These are phyloP conservation scores for Didymella glomerata DNA, from an alignment of 2,329 filamentous ascomycete species.

Conservation along the genomic window DNA sequence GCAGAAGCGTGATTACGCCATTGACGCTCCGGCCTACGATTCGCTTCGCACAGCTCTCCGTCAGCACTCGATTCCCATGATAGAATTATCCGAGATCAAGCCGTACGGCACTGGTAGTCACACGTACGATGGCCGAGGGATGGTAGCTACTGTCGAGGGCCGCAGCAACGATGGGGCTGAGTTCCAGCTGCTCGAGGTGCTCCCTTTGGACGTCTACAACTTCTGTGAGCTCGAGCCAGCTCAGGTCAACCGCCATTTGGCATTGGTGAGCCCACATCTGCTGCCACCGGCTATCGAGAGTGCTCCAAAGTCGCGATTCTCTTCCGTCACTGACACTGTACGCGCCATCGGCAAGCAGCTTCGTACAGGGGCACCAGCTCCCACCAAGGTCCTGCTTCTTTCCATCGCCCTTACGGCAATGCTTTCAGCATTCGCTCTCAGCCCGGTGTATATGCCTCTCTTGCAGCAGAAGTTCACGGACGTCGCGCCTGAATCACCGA, in stretches of 20 bases:
- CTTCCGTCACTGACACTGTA: constrained; percentile 14
- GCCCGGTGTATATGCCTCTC: constrained; percentile 23
- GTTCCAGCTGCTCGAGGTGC: constrained; percentile 41
- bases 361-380: constrained; percentile 13
- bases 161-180: constrained; percentile 29
- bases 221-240: constrained; percentile 46
- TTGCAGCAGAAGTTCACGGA: constrained; percentile 21
- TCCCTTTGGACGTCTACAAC: constrained; percentile 46
- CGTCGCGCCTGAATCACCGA: constrained; percentile 9
- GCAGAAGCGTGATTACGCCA: constrained; percentile 18
- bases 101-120: constrained; percentile 37
- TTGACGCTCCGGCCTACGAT: constrained; percentile 28
- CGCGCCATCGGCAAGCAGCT: constrained; percentile 22
- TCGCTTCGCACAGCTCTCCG: constrained; percentile 37
- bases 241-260: constrained; percentile 52
- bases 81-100: constrained; percentile 43
- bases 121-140: constrained; percentile 31
- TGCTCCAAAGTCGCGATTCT: constrained; percentile 8
- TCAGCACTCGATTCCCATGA: constrained; percentile 36
- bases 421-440: constrained; percentile 28
- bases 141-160: constrained; percentile 46
- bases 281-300: constrained; percentile 12
- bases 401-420: constrained; percentile 31
- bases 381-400: constrained; percentile 13
- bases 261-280: constrained; percentile 41